Base-by-base conservation (phyloP, 2,329 filamentous ascomycete genomes). In the Bretziella fagacearum region DNA sequence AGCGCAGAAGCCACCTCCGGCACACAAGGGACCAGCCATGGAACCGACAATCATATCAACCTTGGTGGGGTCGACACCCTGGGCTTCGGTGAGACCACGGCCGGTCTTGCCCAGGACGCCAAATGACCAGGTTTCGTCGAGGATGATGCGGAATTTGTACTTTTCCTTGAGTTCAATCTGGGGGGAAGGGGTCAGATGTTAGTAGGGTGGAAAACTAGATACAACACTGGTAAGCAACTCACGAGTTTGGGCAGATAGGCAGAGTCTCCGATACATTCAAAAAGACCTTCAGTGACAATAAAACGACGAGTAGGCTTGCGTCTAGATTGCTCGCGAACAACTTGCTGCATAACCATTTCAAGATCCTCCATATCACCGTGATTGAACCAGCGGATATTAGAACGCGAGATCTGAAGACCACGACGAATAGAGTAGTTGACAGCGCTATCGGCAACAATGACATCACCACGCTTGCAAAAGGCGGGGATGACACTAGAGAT, bases 1-100 rank as follows among this genome's bases (percentile, higher is more conserved):
- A 13, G 89, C 87, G 60, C 91, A 98, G 68, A 98, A 98, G 13
- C 91, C 91, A 55, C 93, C 91, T 47, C 87, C 89, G 7, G 84
- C 86, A 58, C 89, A 91, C 30, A 98, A 71, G 13, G 87, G 82
- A 2, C 91, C 89, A 10, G 89, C 79, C 39, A 98, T 75, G 29
- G 85, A 93, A 36, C 93, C 91, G 45, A 96, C 75, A 54, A 98
- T 89, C 86, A 98, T 95, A 65, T 98, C 91, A 43, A 98, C 79
- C 59, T 93, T 83, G 7, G 81, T 77, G 0, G 89, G 79, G 60
- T 96, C 91, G 15, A 98, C 89, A 56, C 96, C 94, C 59, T 96
- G 91, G 4, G 89, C 84, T 66, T 98, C 93, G 0, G 91, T 96
- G 32, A 96, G 70, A 50, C 91, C 91, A 45, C 86, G 80, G 17